Base-by-base conservation (phyloP, 306 rosid species). In the Casuarina glauca region DNA sequence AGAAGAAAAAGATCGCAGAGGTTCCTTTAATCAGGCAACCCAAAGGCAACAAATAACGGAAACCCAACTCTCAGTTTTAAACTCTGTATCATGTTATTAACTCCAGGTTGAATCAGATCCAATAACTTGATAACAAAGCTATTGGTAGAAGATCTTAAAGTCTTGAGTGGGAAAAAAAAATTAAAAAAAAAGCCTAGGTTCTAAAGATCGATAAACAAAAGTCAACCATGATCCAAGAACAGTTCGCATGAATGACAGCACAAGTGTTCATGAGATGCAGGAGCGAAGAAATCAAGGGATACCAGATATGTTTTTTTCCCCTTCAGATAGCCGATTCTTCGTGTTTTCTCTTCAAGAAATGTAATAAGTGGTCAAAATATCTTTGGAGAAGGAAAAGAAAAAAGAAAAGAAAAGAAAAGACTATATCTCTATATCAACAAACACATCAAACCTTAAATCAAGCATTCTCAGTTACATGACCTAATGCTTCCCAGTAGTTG, bases 401-500 rank as follows among this genome's bases (percentile, higher is more conserved):
- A 9, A 8, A 1, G 11, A 41, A 8, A n/a, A 1, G 4, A 66
- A 17, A 41, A 39, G 10, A 41, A 66, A 7, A 1, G 0, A 13
- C 15, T 9, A 48, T 12, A 48, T 2, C 32, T 26, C 32, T 26
- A 55, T 51, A 39, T 16, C 9, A 16, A 16, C 32, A 26, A 26
- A 26, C 32, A 42, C 36, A 67, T 42, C 17, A 67, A 6, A 8
- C 64, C n/a, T 9, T 16, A 16, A 43, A 13, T 84, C 84, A 80
- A 58, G 83, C 71, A 68, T 85, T 85, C 58, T 82, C 83, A 0
- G 58, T 54, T 4, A 89, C 87, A 85, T 84, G 86, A 55, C 77
- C 91, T 5, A 87, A 43, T 77, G 90, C 93, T 10, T 83, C 87
- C 78, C 60, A 83, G 62, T 12, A 88, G 61, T 77, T 86, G 16